These are phyloP conservation scores for Sisymbrium altissimum DNA, from an alignment of 345 rosid genomes.

Conservation along the genomic window DNA sequence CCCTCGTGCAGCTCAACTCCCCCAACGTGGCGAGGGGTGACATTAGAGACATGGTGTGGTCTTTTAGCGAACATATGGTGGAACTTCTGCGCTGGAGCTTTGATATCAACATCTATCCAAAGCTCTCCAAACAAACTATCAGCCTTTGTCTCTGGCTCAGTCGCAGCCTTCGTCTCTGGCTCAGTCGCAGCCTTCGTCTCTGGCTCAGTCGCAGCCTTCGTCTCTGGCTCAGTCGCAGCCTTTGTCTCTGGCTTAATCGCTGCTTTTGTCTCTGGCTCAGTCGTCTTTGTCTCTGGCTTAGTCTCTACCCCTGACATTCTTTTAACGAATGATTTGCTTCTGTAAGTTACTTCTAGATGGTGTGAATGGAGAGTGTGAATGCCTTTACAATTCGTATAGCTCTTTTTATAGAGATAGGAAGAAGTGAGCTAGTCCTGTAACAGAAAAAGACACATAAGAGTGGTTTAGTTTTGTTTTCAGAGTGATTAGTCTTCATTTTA, in stretches of 20 bases:
- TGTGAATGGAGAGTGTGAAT: background rate
- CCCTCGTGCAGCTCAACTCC: constrained; percentile 15
- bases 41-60: constrained; percentile 5
- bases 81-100: background rate
- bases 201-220: background rate
- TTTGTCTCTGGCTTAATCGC: background rate
- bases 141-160: background rate
- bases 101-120: background rate
- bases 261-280: background rate
- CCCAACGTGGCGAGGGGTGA: background rate
- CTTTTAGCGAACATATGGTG: constrained; percentile 8
- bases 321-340: background rate
- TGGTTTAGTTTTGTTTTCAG: background rate
- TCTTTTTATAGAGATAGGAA: background rate
- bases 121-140: background rate
- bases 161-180: too few species aligned
- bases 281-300: background rate
- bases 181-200: too few species aligned
- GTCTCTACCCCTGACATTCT: background rate
- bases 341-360: background rate
- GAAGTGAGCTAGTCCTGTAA: background rate
- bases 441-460: background rate
- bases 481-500: too few species aligned
- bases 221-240: background rate
- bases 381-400: background rate